Evolutionary conservation across 148 eudicot species (phyloP), one percentile per base, ranked within the genome.

Genomic region (Vaccinium corymbosum): DNA sequence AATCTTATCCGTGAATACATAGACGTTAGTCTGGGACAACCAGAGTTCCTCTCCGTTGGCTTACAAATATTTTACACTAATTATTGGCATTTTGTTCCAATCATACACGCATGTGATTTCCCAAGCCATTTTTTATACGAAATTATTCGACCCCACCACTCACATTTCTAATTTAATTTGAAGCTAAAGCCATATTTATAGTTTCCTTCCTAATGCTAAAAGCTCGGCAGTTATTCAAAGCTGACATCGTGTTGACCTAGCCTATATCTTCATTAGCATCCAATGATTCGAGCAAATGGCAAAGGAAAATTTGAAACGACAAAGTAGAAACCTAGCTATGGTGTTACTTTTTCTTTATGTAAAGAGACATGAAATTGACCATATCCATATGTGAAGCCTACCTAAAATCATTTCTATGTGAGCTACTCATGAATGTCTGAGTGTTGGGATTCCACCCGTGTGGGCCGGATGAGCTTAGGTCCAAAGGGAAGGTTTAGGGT

Each of bases 301-400:
- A 7, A 16, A 29, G 46, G 6, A 35, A 52, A 25, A 27, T 52
- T 78, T 53, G 62, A 16, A 78, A 78, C 13, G 42, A 53, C 61
- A 78, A 56, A 51, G 49, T 42, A 42, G n/a, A 9, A 79, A 42
- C n/a, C 57, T 55, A 59, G 46, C 57, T 19, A 79, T 79, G 81
- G 46, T n/a, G 22, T 55, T 29, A 79, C 81, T 53, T 79, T 79
- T 53, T 79, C 59, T 25, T 25, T 53, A 61, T 55, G 8, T 79
- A 53, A 46, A 73, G 77, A 42, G 53, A 0, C 78, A 16, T 14
- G 64, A n/a, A 53, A 78, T 78, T 78, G 46, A 42, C 22, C 62
- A 49, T 51, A 14, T 51, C 38, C 9, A 22, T n/a, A 13, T 13
- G 11, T 53, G 62, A 53, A 17, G 48, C 64, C 25, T 15, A 29